Evolutionary conservation across 169 alveolate genomes (phyloP), one percentile per base, ranked within the genome.

Genomic region (Babesia caballi): DNA sequence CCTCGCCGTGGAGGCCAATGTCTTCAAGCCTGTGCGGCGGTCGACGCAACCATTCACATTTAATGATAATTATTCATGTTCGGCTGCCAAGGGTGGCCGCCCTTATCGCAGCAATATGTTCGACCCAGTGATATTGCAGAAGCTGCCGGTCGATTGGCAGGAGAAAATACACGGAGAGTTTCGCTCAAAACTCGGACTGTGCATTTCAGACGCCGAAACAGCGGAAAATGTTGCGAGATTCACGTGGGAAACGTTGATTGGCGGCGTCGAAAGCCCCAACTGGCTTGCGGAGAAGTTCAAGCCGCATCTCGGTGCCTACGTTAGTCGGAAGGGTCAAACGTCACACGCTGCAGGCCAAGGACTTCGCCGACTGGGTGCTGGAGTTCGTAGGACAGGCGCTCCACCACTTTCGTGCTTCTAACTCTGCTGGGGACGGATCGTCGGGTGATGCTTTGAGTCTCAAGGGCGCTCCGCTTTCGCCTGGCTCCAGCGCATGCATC

Each of bases 121-220:
- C 33, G 69, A 66, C 23, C 66, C 71, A 12, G 4, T 7, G 1
- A 17, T 78, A 41, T 71, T 78, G 63, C 69, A 65, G 56, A 49
- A 66, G 35, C 54, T 78, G 68, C 82, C 87, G 28, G 30, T 23
- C 32, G 87, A 78, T 11, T 78, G 87, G 87, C 87, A 78, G 28
- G 66, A 63, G 15, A 78, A 78, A 59, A 78, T 78, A 25, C 87
- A 56, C 52, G 25, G 32, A 28, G 87, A 78, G 61, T 65, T 78
- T 27, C 66, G 35, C 15, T 38, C 65, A 0, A 78, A 78, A 44
- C 51, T 78, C 15, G 14, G 49, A 23, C 40, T 78, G 47, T 78
- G 87, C 35, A 78, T 78, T 21, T 0, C 66, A n/a, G 40, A 68
- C 15, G 47, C 28, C n/a, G 82, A 41, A 19, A 54, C 27, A 0